Percentiles rank a stretch among this genome's conserved stretches.
Conservation (phyloP, 78 protist species). For the Guillardia theta region DNA sequence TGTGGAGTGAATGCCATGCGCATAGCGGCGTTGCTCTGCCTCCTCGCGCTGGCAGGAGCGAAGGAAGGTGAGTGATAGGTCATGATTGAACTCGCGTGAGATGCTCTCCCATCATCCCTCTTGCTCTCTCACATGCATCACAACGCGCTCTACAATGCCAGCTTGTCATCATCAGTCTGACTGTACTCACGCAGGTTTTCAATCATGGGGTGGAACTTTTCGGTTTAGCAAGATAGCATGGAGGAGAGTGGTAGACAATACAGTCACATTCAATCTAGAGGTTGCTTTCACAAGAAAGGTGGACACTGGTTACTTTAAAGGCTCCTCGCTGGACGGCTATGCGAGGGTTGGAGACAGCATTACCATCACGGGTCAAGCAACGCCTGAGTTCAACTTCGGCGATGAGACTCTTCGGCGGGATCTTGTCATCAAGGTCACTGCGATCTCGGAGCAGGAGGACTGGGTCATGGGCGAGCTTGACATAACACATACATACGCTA, state of each 20-base stretch:
- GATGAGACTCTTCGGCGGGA: neutral
- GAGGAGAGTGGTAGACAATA: neutral
- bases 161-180: too few species aligned
- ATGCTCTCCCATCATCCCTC: too few species aligned
- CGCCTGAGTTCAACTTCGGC: constrained; percentile 1
- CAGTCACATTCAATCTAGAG: neutral
- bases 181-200: too few species aligned
- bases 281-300: neutral
- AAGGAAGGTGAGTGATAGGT: too few species aligned
- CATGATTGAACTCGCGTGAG: too few species aligned
- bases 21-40: too few species aligned
- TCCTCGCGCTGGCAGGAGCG: too few species aligned
- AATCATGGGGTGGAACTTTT: constrained; percentile 9
- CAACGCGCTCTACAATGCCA: too few species aligned
- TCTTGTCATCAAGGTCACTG: neutral
- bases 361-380: neutral
- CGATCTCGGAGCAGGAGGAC: neutral
- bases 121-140: too few species aligned
- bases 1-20: too few species aligned
- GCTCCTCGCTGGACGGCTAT: neutral
- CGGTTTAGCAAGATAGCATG: neutral
- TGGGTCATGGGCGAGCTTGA: neutral
- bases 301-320: neutral
- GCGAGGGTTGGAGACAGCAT: neutral
- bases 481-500: neutral